Percentiles rank a stretch among this genome's conserved stretches.
Evolutionary conservation across 768 basidiomycete species (phyloP).

Genomic region (Butyriboletus loyo): DNA sequence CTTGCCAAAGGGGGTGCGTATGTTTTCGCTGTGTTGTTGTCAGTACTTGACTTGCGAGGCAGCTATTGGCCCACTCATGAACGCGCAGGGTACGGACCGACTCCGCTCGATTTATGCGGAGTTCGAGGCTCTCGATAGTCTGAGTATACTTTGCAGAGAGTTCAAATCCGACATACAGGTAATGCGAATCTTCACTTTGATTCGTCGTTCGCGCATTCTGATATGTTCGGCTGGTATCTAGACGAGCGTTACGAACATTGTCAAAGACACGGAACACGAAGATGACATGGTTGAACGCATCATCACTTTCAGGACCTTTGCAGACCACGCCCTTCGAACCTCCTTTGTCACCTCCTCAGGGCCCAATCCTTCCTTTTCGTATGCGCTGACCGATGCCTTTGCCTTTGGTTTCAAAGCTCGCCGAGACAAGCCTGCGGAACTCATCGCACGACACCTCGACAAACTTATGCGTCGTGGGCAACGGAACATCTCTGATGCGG

Average conservation of each 20-base stretch:
- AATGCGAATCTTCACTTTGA: background rate
- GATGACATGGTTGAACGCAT: conserved; percentile 77
- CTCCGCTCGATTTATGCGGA: conserved; percentile 57
- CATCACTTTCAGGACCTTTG: conserved; percentile 61
- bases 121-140: conserved; percentile 55
- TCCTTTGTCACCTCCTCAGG: conserved; percentile 49
- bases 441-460: conserved; percentile 91
- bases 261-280: conserved; percentile 59
- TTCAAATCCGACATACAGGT: conserved; percentile 67
- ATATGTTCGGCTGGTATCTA: conserved; percentile 25
- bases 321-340: conserved; percentile 45
- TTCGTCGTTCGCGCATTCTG: background rate
- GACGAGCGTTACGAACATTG: conserved; percentile 60
- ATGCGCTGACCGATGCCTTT: conserved; percentile 74
- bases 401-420: conserved; percentile 68
- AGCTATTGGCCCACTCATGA: conserved; percentile 58
- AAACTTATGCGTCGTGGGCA: conserved; percentile 85
- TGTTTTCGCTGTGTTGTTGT: conserved; percentile 32
- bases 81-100: conserved; percentile 39
- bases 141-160: conserved; percentile 52
- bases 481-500: conserved; percentile 56
- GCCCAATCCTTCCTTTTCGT: conserved; percentile 55
- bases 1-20: conserved; percentile 38
- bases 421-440: conserved; percentile 83
- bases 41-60: conserved; percentile 9